Evolutionary conservation across 164 flowering plant species (phyloP), one percentile per base, ranked within the genome.

Genomic region (Macadamia tetraphylla): DNA sequence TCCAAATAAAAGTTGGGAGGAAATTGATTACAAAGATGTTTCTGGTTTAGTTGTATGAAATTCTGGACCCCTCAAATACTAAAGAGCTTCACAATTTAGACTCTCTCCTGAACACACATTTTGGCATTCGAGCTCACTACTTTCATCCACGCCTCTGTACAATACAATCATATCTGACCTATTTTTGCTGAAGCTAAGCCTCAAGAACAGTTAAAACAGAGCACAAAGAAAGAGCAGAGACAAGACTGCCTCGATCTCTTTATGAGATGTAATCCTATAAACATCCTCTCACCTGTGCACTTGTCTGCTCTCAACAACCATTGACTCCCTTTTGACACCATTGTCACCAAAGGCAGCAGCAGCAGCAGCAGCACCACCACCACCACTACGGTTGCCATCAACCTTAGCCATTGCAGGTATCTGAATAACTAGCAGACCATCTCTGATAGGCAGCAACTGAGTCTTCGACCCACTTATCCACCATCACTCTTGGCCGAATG

Each of bases 241-340:
- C 23, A 23, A 12, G 42, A 0, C 62, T 49, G 75, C 73, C 65
- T 68, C 57, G 57, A 74, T 63, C 60, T 48, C 68, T 52, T 71
- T 67, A 12, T 79, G 73, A 58, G 77, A 67, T 67, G 77, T 83
- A 65, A 91, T 79, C 76, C 93, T 80, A 44, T 81, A 88, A 9
- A 89, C 89, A 78, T 91, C 93, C 63, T 91, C 97, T 92, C 97
- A 3, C 96, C 97, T 0, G 97, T 92, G 67, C 80, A 81, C 49
- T 83, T 73, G 68, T 92, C 96, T 6, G 90, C 85, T 67, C 73
- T 85, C 10, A 86, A 86, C 66, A 88, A 75, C 23, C 23, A 23
- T 23, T 96, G 96, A 92, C 10, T 90, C 84, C 79, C 56, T 81
- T 80, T 74, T 82, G 11, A 23, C 23, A 23, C 23, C 23, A 23